Conservation (phyloP, 305 asterid species). For the Fraxinus xanthoxyloides region DNA sequence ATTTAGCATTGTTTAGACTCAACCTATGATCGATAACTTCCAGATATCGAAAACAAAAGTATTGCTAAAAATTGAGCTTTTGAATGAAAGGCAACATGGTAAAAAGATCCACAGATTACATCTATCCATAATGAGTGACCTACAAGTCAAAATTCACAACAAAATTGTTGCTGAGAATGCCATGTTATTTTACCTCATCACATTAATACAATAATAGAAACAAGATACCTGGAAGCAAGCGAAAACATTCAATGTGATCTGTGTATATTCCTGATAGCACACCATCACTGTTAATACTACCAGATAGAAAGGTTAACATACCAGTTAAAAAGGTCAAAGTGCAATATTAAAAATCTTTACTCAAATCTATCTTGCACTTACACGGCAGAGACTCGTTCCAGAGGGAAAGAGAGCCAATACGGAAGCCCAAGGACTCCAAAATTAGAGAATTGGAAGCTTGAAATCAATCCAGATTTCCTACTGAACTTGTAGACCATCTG, state of each 20-base stretch:
- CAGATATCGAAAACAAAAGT: not conserved
- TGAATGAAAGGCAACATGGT: not conserved
- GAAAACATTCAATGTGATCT: slow-evolving; percentile 56
- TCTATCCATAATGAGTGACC: not conserved
- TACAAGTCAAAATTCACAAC: slow-evolving; percentile 9
- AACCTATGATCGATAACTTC: not conserved
- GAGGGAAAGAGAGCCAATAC: slow-evolving; percentile 68
- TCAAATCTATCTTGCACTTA: slow-evolving; percentile 34
- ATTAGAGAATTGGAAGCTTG: slow-evolving; percentile 61
- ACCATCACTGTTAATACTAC: slow-evolving; percentile 43
- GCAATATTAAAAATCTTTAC: slow-evolving; percentile 13
- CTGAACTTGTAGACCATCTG: slow-evolving; percentile 62
- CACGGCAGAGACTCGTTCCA: slow-evolving; percentile 65
- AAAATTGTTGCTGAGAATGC: not conserved
- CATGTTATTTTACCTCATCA: not conserved
- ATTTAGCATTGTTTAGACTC: not conserved
- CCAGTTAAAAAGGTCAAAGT: slow-evolving; percentile 17
- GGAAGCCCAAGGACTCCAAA: slow-evolving; percentile 85
- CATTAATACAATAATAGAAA: slow-evolving; percentile 10
- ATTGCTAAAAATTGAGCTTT: not conserved
- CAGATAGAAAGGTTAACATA: slow-evolving; percentile 18
- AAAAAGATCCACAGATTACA: not conserved
- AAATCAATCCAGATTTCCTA: slow-evolving; percentile 46
- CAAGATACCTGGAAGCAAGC: slow-evolving; percentile 72
- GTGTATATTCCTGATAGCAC: slow-evolving; percentile 36